These are phyloP conservation scores for Pseudogymnoascus destructans DNA, from an alignment of 2,329 filamentous ascomycete genomes.

Conservation along the genomic window DNA sequence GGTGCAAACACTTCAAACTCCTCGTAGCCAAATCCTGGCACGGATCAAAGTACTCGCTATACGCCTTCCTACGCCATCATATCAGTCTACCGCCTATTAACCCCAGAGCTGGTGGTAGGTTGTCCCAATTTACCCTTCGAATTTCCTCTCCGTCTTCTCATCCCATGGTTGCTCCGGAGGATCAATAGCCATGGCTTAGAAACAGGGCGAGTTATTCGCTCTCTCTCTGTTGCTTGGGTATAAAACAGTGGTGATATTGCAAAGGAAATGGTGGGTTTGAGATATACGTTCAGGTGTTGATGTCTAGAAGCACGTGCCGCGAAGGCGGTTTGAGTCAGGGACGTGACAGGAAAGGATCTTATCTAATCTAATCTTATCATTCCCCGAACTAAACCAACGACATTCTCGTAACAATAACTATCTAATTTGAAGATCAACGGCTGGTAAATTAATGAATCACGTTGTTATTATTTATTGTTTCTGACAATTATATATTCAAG, in stretches of 20 bases:
- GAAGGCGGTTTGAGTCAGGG: neutral
- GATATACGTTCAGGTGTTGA: neutral
- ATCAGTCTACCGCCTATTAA: neutral
- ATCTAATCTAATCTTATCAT: slow-evolving; percentile 2
- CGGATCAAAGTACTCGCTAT: slow-evolving; percentile 86
- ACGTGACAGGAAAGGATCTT: neutral
- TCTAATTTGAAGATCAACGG: neutral
- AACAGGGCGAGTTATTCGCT: neutral
- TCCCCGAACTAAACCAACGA: neutral
- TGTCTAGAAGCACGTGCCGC: neutral
- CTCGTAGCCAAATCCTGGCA: slow-evolving; percentile 82
- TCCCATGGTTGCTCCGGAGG: slow-evolving; percentile 34
- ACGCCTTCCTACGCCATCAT: slow-evolving; percentile 51
- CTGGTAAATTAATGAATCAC: neutral
- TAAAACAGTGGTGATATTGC: neutral
- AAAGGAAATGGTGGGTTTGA: neutral
- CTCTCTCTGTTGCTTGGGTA: neutral
- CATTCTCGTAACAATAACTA: neutral
- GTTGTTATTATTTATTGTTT: neutral
- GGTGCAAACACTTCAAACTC: slow-evolving; percentile 77
- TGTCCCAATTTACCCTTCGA: slow-evolving; percentile 40
- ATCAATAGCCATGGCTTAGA: neutral
- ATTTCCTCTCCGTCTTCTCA: slow-evolving; percentile 47
- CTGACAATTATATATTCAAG: neutral
- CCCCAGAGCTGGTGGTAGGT: neutral